Conservation (phyloP, 352 stramenopile species). For the Globisporangium rhizosaccharum region DNA sequence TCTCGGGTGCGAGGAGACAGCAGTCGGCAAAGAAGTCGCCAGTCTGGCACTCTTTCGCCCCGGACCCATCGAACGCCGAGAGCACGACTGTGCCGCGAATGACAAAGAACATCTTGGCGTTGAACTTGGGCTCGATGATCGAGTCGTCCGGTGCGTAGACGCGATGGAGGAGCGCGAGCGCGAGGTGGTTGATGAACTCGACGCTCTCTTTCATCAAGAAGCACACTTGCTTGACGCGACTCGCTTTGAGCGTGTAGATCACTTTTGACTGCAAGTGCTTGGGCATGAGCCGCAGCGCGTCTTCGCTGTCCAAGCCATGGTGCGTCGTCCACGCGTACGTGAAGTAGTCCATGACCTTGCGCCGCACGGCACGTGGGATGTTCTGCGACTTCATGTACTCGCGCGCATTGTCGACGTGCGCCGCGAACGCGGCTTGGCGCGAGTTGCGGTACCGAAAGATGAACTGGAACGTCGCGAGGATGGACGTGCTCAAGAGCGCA, state of each 20-base stretch:
- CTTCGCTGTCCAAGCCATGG: conserved; percentile 55
- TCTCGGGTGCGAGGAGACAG: conserved; percentile 49
- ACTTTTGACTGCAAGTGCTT: conserved; percentile 66
- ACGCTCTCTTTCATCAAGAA: conserved; percentile 67
- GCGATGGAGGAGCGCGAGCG: conserved; percentile 33
- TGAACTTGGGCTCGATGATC: conserved; percentile 71
- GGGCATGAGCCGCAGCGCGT: conserved; percentile 46
- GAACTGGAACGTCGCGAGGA: conserved; percentile 65
- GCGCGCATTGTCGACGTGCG: conserved; percentile 61
- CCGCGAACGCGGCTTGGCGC: conserved; percentile 36
- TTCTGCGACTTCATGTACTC: conserved; percentile 73
- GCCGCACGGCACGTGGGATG: conserved; percentile 38
- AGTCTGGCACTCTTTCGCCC: conserved; percentile 49
- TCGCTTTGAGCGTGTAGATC: conserved; percentile 55
- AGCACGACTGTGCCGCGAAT: conserved; percentile 48
- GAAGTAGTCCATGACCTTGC: conserved; percentile 59
- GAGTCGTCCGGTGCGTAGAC: conserved; percentile 56
- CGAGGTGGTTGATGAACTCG: conserved; percentile 64
- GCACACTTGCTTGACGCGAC: conserved; percentile 57
- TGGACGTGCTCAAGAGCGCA: conserved; percentile 45
- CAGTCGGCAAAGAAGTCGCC: conserved; percentile 65
- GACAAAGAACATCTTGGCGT: conserved; percentile 73
- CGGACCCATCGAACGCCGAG: conserved; percentile 40
- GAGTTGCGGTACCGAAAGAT: conserved; percentile 66
- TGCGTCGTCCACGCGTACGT: conserved; percentile 61